A percentile compares a stretch with the other conserved stretches of the same genome.
Conservation (phyloP, 352 stramenopile species). For the Pelagophyceae sp. region DNA sequence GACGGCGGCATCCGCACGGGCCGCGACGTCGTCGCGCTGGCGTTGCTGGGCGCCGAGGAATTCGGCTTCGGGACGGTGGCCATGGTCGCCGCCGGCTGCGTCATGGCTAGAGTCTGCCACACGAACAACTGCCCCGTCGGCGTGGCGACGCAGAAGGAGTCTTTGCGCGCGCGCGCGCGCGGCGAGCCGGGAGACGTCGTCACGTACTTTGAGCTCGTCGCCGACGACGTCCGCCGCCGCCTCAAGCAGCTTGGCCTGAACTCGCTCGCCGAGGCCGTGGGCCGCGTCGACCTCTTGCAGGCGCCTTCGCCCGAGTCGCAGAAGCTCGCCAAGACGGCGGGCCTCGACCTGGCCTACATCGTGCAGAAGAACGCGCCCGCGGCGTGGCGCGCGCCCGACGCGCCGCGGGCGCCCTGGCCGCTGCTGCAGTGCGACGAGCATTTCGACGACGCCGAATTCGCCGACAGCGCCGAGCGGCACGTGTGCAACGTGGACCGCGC, state of each 20-base stretch:
- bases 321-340: slow-evolving; percentile 52
- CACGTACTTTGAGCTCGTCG: slow-evolving; percentile 70
- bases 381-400: slow-evolving; percentile 39
- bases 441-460: slow-evolving; percentile 39
- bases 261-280: slow-evolving; percentile 83
- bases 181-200: slow-evolving; percentile 70
- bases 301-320: slow-evolving; percentile 48
- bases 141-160: slow-evolving; percentile 60
- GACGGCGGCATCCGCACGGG: slow-evolving; percentile 71
- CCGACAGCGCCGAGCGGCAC: not conserved
- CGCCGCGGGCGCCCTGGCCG: slow-evolving; percentile 10
- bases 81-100: slow-evolving; percentile 74
- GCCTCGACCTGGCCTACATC: slow-evolving; percentile 52
- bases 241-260: slow-evolving; percentile 75
- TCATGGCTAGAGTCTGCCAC: slow-evolving; percentile 75
- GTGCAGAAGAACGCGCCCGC: slow-evolving; percentile 44
- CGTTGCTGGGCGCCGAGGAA: slow-evolving; percentile 69
- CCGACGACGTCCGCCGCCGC: slow-evolving; percentile 64
- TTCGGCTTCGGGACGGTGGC: slow-evolving; percentile 74
- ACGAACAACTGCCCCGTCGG: slow-evolving; percentile 74
- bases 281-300: slow-evolving; percentile 77
- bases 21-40: slow-evolving; percentile 62
- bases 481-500: slow-evolving; percentile 86
- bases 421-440: slow-evolving; percentile 43
- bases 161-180: slow-evolving; percentile 71